Percentiles rank a stretch among this genome's conserved stretches.
Conservation (phyloP, 495 filamentous ascomycete species). For the Daldinia vernicosa region DNA sequence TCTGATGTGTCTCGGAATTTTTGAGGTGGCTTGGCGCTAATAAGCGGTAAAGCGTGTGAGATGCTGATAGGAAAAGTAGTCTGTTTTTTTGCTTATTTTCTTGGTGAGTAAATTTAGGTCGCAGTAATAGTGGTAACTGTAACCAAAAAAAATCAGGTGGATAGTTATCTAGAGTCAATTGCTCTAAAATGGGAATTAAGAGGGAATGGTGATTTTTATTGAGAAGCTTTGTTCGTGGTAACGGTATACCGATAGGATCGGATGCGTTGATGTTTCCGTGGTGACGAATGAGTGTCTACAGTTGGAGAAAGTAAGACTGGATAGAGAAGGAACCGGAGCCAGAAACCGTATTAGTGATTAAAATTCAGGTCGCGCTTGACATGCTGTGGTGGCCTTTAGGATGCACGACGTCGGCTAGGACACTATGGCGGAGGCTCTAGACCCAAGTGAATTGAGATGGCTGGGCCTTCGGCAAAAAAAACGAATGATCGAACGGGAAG, state of each 20-base stretch:
- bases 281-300: conserved; percentile 46
- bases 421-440: conserved; percentile 21
- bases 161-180: conserved; percentile 35
- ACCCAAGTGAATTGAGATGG: conserved; percentile 26
- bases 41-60: conserved; percentile 8
- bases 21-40: conserved; percentile 6
- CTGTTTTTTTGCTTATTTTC: conserved; percentile 21
- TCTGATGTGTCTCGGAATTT: background rate
- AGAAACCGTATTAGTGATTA: conserved; percentile 24
- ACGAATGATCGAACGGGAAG: conserved; percentile 23
- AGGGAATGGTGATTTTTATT: conserved; percentile 28
- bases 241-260: conserved; percentile 22
- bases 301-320: conserved; percentile 45
- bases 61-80: conserved; percentile 23
- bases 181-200: conserved; percentile 20
- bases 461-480: conserved; percentile 17
- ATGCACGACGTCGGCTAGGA: conserved; percentile 23
- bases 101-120: conserved; percentile 28
- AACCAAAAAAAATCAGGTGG: conserved; percentile 31
- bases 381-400: conserved; percentile 27
- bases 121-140: conserved; percentile 39
- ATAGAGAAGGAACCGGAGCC: conserved; percentile 25
- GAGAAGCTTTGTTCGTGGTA: conserved; percentile 12
- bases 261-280: conserved; percentile 37
- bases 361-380: conserved; percentile 36